Evolutionary conservation across 2,329 filamentous ascomycete genomes (phyloP).

Genomic region (Metarhizium guizhouense): DNA sequence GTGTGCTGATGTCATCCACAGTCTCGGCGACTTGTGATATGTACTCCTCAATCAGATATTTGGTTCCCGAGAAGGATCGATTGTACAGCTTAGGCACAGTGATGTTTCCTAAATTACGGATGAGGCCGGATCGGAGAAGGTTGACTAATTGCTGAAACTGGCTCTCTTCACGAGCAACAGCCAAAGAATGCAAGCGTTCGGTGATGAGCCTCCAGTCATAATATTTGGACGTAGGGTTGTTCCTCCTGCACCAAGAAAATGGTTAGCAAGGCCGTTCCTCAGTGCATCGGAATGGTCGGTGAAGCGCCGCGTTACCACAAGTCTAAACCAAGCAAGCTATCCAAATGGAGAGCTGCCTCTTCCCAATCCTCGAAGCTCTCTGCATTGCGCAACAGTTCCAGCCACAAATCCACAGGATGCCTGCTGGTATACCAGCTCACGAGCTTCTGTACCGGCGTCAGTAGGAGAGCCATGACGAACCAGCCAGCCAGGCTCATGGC

Average conservation of each 20-base stretch:
- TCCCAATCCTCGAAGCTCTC: conserved; percentile 79
- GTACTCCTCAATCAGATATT: conserved; percentile 85
- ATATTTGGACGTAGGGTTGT: conserved; percentile 68
- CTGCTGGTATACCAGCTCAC: conserved; percentile 57
- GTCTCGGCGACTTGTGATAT: conserved; percentile 75
- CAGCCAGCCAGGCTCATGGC: conserved; percentile 3
- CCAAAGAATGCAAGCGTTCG: conserved; percentile 63
- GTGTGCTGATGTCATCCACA: conserved; percentile 63
- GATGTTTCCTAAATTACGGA: conserved; percentile 89
- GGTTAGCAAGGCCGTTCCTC: conserved; percentile 4
- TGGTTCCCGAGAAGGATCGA: conserved; percentile 78
- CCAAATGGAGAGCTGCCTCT: conserved; percentile 72
- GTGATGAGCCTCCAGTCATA: conserved; percentile 85
- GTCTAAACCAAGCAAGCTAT: conserved; percentile 71
- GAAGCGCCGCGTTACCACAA: conserved; percentile 49
- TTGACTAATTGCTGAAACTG: conserved; percentile 71
- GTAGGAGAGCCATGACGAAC: conserved; percentile 7
- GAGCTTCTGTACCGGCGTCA: conserved; percentile 47
- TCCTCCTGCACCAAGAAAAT: conserved; percentile 48
- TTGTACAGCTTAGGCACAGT: conserved; percentile 75
- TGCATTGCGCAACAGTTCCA: conserved; percentile 56
- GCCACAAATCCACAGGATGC: conserved; percentile 55
- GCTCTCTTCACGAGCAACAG: conserved; percentile 57
- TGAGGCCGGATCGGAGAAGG: conserved; percentile 66
- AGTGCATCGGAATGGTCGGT: background rate